Conservation (phyloP, 2,329 filamentous ascomycete species). For the Ophiostoma australiae region DNA sequence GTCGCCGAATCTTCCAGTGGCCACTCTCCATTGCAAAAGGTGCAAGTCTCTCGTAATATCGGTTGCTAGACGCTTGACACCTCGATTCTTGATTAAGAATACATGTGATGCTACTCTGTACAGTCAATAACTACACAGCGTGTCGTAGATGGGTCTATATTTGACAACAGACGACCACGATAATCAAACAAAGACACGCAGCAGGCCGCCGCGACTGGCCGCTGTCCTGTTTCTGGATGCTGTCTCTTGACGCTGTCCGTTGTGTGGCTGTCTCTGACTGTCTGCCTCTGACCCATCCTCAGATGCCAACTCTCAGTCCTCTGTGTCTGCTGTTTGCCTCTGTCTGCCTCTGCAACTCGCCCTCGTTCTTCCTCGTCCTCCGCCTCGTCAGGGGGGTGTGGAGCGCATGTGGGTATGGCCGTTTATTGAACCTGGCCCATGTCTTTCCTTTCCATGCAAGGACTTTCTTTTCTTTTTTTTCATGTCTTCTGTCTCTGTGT, state of each 20-base stretch:
- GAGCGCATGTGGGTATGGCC: not conserved
- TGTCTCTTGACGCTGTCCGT: not conserved
- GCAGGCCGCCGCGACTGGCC: conserved; percentile 3
- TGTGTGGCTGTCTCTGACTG: not conserved
- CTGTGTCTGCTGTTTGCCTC: not conserved
- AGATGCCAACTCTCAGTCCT: not conserved
- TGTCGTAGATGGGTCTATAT: not conserved
- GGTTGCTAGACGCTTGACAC: not conserved
- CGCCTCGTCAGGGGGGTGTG: not conserved
- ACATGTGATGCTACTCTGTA: not conserved
- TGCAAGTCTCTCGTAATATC: not conserved
- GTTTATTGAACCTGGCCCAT: conserved; percentile 19
- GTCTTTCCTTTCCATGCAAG: conserved; percentile 19
- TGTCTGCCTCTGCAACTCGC: not conserved
- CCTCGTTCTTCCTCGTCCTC: not conserved
- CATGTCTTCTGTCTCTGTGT: not conserved
- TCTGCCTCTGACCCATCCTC: not conserved
- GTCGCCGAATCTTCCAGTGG: conserved; percentile 2
- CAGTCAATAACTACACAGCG: not conserved
- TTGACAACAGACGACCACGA: conserved; percentile 4
- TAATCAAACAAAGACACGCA: not conserved
- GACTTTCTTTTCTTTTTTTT: conserved; percentile 10
- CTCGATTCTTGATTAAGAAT: not conserved
- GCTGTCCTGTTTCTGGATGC: conserved; percentile 9
- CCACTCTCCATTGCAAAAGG: not conserved